Evolutionary conservation across 129 eudicot species (phyloP).

Genomic region (Centrapalus pauciflorus): DNA sequence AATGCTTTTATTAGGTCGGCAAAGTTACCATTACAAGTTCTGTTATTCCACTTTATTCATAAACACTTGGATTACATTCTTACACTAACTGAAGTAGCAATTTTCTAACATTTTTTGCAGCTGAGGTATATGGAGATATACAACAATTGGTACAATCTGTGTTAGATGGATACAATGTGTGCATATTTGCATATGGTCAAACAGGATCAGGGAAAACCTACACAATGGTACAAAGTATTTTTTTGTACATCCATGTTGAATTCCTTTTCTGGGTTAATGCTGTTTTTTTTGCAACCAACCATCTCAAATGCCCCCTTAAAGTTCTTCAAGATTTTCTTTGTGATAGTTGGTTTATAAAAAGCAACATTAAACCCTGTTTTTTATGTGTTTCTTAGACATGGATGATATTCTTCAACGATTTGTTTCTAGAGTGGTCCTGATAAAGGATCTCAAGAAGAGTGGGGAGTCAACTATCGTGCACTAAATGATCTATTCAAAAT

Average conservation of each 20-base stretch:
- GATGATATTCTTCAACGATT: not conserved
- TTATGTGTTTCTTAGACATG: slow-evolving; percentile 12
- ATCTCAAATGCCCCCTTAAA: no score
- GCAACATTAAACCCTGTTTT: not conserved
- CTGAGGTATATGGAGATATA: slow-evolving; percentile 64
- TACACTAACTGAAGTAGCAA: not conserved
- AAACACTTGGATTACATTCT: not conserved
- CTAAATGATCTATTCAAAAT: slow-evolving; percentile 67
- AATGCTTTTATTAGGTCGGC: not conserved
- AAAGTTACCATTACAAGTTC: not conserved
- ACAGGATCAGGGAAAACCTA: slow-evolving; percentile 93
- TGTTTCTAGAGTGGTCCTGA: slow-evolving; percentile 74
- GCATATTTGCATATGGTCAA: slow-evolving; percentile 95
- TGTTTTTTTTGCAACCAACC: no score
- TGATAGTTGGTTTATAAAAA: no score
- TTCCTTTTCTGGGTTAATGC: not conserved
- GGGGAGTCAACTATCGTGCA: slow-evolving; percentile 92
- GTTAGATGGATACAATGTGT: slow-evolving; percentile 84
- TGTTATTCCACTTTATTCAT: not conserved
- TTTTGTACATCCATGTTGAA: not conserved
- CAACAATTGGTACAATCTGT: slow-evolving; percentile 67
- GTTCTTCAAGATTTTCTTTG: no score
- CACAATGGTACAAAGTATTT: slow-evolving; percentile 60
- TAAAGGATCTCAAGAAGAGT: slow-evolving; percentile 56
- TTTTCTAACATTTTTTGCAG: slow-evolving; percentile 28